Evolutionary conservation across 2,329 filamentous ascomycete species (phyloP), one percentile per base, ranked within the genome.

Genomic region (Cordyceps farinosa): DNA sequence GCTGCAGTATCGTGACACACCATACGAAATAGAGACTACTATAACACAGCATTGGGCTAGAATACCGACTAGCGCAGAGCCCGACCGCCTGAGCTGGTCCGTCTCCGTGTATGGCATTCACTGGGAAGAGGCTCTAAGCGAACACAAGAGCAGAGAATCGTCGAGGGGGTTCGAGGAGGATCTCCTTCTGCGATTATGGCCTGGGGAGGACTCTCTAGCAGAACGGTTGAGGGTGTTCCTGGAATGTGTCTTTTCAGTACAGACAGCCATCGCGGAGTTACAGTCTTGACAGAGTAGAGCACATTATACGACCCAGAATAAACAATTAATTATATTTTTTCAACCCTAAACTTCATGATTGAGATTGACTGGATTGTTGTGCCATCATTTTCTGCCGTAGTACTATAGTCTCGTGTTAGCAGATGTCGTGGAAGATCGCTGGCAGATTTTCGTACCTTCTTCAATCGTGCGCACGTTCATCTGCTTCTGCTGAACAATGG

Each of bases 391-490:
- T 78, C 68, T 75, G 74, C 58, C 76, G 70, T 51, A 78, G 68
- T 36, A 77, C 78, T 80, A 64, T 29, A 40, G 10, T 11, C 15
- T 3, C 3, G 13, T 34, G 48, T 67, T 63, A 69, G n/a, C 34
- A 10, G 32, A 45, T 48, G 42, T 10, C 9, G 27, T 42, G 7
- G 13, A 13, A 5, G 45, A 36, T 62, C 4, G 27, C 7, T 3
- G 7, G n/a, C 3, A 15, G 30, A 9, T 13, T 55, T 48, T 69
- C 73, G 64, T 79, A 89, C 91, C 91, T 79, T 98, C 94, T 79
- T 99, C 95, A 29, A 98, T 88, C 44, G 95, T 82, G 63, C 90
- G 86, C 66, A 96, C 78, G 73, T 95, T 97, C 68, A 89, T 87
- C 62, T 90, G 91, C 81, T 99, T 99, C 65, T 78, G 78, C 69